Evolutionary conservation across 768 basidiomycete genomes (phyloP), one percentile per base, ranked within the genome.

Genomic region (Amanita polypyramis): DNA sequence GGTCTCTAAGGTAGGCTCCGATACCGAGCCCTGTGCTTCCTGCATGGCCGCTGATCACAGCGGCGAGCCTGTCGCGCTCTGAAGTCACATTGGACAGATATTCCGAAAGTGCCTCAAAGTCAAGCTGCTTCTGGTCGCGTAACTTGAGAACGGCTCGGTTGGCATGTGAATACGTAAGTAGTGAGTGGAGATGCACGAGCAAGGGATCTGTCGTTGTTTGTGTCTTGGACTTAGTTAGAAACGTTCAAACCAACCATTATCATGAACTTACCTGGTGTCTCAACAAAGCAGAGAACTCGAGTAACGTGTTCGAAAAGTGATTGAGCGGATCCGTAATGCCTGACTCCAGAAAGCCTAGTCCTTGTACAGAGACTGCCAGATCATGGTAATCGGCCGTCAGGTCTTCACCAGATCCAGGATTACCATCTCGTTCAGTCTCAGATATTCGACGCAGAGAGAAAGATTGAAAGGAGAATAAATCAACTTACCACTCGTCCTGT

Each of bases 311-410:
- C 25, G 95, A 96, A 56, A 98, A 98, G 61, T 95, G 85, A 59
- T 95, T 95, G 55, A 99, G 69, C 1, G 92, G 94, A 59, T 99
- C 96, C 39, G 96, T 99, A 55, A 99, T 99, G 33, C 96, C 96
- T 53, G 89, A 91, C 65, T 99, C 96, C 54, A 99, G 76, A 68
- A 97, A 98, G 55, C 95, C 96, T 51, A 99, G 77, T 43, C 94
- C 95, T 63, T 98, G 95, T 40, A 96, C 91, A 36, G 91, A 86
- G 53, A 93, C 87, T 37, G 96, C 93, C 54, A 98, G 72, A 66
- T 97, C 96, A 61, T 97, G 92, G 65, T 99, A 99, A 71, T 99
- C 96, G 54, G 81, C 81, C 52, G 92, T 87, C 41, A 99, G 80
- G 76, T 99, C 96, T 96, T 83, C 77, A 75, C 70, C 79, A 61